A percentile compares a stretch with the other conserved stretches of the same genome.
phyloP scores from a whole-genome alignment of 345 rosid species.

The Salix caprea region DNA sequence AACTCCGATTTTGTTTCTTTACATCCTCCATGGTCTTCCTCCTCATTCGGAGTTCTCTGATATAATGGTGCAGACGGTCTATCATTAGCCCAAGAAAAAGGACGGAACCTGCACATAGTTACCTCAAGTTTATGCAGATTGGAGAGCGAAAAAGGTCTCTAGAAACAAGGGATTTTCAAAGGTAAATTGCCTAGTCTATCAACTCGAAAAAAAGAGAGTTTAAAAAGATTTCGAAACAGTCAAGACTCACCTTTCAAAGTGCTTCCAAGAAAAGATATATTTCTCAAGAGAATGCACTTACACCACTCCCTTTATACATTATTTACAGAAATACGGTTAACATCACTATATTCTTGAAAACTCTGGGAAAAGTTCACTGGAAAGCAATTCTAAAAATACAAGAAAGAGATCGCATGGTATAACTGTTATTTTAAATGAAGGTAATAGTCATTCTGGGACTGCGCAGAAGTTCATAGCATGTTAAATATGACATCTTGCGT shows the following conservation, averaged over 20 bases:
- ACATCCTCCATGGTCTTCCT: conserved; percentile 76
- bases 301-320: background rate
- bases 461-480: background rate
- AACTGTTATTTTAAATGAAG: background rate
- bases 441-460: background rate
- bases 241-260: background rate
- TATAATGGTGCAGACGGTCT: conserved; percentile 83
- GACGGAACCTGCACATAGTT: conserved; percentile 55
- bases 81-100: conserved; percentile 81
- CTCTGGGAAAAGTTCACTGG: background rate
- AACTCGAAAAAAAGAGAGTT: background rate
- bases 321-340: background rate
- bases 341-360: background rate
- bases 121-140: conserved; percentile 5
- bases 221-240: background rate
- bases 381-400: background rate
- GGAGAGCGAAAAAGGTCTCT: conserved; percentile 3
- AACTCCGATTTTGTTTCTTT: conserved; percentile 54
- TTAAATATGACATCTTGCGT: background rate
- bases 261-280: background rate
- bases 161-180: conserved; percentile 1
- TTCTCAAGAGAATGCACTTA: background rate
- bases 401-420: background rate
- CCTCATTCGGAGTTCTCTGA: conserved; percentile 73
- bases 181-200: background rate